A percentile compares a stretch with the other conserved stretches of the same genome.
These are phyloP conservation scores for Microstegium vimineum DNA, from an alignment of 176 grass and related monocot species.

Conservation along the genomic window DNA sequence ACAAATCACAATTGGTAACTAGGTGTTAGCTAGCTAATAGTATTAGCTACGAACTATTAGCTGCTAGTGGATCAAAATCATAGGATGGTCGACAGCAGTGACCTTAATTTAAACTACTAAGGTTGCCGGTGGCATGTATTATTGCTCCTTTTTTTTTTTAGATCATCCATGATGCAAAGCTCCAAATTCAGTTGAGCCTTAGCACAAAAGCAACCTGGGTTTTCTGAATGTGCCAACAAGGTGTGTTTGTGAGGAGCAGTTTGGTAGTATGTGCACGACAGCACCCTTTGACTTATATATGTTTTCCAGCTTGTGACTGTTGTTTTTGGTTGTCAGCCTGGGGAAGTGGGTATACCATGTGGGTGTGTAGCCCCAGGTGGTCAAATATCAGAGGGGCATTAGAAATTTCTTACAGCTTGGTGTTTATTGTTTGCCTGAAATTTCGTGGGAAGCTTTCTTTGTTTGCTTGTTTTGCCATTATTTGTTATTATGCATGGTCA, in stretches of 20 bases:
- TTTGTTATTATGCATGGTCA: neutral
- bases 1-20: too few relatives aligned
- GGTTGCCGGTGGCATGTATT: neutral
- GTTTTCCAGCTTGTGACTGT: constrained; percentile 32
- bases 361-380: too few relatives aligned
- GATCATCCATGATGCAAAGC: neutral
- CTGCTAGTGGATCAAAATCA: neutral
- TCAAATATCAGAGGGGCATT: too few relatives aligned
- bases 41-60: neutral
- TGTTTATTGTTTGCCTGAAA: neutral
- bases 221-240: constrained; percentile 15
- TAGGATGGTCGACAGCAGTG: neutral
- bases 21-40: too few relatives aligned
- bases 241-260: constrained; percentile 16
- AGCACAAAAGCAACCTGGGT: constrained; percentile 32
- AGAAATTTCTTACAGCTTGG: neutral
- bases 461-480: neutral
- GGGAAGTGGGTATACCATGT: neutral
- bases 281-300: neutral
- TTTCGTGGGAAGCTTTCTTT: constrained; percentile 26
- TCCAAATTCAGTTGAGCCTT: constrained; percentile 34
- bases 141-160: neutral
- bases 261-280: constrained; percentile 20
- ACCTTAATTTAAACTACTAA: neutral
- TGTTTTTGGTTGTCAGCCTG: neutral